Evolutionary conservation across 2,329 filamentous ascomycete species (phyloP).

Genomic region (Eutypella sp.): DNA sequence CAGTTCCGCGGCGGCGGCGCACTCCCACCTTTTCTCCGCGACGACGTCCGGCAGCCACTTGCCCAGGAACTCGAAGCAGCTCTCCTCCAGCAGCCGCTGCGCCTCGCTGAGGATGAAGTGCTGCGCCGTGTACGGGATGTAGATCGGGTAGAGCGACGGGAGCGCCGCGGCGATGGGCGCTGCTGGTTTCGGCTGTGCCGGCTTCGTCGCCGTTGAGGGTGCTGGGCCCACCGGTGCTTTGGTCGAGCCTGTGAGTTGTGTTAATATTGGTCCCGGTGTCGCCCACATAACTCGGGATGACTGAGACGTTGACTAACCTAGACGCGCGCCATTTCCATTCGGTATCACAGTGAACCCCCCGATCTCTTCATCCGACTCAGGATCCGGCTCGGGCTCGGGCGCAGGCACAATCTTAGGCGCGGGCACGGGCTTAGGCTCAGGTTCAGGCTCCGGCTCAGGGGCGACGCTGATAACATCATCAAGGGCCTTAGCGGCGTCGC

Average conservation of each 20-base stretch:
- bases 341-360: neutral
- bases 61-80: constrained; percentile 33
- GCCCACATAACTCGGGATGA: neutral
- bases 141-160: constrained; percentile 25
- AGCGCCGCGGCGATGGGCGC: neutral
- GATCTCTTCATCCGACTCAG: constrained; percentile 5
- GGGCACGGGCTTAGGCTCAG: too few species aligned
- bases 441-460: too few species aligned
- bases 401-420: too few species aligned
- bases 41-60: constrained; percentile 27
- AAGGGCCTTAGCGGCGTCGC: constrained; percentile 22
- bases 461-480: constrained; percentile 17
- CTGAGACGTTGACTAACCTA: too few species aligned
- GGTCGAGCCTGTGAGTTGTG: too few species aligned
- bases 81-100: constrained; percentile 32
- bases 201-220: too few species aligned
- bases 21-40: constrained; percentile 24
- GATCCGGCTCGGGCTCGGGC: constrained; percentile 4
- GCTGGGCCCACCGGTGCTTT: too few species aligned
- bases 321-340: neutral
- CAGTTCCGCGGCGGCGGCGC: constrained; percentile 31
- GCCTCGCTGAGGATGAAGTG: constrained; percentile 30
- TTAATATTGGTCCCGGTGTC: neutral
- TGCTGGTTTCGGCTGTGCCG: neutral
- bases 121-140: constrained; percentile 30